A percentile compares a stretch with the other conserved stretches of the same genome.
Evolutionary conservation across 257 asterid genomes (phyloP).

Genomic region (Penstemon davidsonii): DNA sequence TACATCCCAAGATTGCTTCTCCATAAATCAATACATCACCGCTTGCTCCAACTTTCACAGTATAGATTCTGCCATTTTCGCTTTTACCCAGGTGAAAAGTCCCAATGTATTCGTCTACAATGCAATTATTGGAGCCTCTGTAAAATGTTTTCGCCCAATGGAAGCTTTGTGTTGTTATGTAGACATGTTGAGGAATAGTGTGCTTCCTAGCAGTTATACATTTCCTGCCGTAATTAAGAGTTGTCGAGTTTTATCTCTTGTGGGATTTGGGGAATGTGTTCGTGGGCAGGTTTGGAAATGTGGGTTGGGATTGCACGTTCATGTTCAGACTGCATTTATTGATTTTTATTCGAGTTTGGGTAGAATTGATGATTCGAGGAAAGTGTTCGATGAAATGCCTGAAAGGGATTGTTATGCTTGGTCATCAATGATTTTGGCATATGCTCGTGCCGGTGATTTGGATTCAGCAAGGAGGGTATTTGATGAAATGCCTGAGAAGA

Average conservation of each 20-base stretch:
- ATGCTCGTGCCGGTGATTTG: conserved; percentile 55
- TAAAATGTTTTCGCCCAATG: conserved; percentile 48
- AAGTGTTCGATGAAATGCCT: conserved; percentile 68
- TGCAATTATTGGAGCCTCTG: conserved; percentile 54
- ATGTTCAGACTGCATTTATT: conserved; percentile 62
- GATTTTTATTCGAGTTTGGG: conserved; percentile 66
- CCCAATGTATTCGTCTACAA: conserved; percentile 65
- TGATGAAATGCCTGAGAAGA: conserved; percentile 60
- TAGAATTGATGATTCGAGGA: conserved; percentile 41
- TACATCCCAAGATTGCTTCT: conserved; percentile 60
- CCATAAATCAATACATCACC: conserved; percentile 64
- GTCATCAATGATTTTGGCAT: conserved; percentile 64
- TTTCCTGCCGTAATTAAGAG: conserved; percentile 64
- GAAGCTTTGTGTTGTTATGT: conserved; percentile 43
- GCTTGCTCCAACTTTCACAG: conserved; percentile 52
- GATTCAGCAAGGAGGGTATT: conserved; percentile 55
- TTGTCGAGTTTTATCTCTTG: conserved; percentile 36
- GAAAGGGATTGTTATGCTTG: conserved; percentile 64
- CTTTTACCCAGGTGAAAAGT: conserved; percentile 44
- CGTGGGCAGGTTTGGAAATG: conserved; percentile 57
- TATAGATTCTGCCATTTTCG: conserved; percentile 43
- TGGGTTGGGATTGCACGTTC: conserved; percentile 51
- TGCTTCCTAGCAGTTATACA: conserved; percentile 58
- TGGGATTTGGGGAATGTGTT: conserved; percentile 48
- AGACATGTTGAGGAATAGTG: conserved; percentile 51